Base-by-base conservation (phyloP, 139 green algal species). In the Chlorella sp. region DNA sequence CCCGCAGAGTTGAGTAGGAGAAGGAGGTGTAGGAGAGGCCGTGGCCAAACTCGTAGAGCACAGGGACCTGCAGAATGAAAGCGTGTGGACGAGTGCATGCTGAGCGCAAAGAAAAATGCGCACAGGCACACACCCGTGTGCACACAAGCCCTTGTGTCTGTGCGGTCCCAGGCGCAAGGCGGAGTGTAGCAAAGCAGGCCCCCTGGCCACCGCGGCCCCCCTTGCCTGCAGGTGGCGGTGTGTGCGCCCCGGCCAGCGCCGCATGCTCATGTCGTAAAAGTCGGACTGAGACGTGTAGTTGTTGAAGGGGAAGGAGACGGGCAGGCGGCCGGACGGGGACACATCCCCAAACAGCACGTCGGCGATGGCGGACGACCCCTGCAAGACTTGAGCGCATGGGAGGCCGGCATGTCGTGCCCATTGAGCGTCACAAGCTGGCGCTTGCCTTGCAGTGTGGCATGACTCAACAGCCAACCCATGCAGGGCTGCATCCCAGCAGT, bases 311-410 rank as follows among this genome's bases (percentile, higher is more conserved):
- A 88, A 87, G 20, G 87, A 85, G 22, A 87, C 76, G 0, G 87
- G 87, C 48, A 88, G 84, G 51, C 82, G 79, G 60, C 80, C 87
- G 14, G 78, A 84, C 3, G 84, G 84, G 6, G 84, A 85, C 1
- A 51, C 58, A 13, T 87, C 81, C 32, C 87, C 87, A 80, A 90
- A 87, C 44, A 90, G 83, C 26, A 90, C 74, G 44, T 90, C 84
- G 36, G 84, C 80, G 30, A 90, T 80, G 48, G 73, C 84, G 16
- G 51, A 58, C 14, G 72, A 84, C 20, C 84, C 84, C 87, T 90
- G 87, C 73, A 77, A 36, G 34, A 5, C 5, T 34, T 7, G 22
- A 20, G 19, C 22, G 38, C 38, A 76, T 3, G 5, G 64, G 32
- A 3, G 64, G 4, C 28, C 24, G 32, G 13, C 32, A 3, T 9